These are phyloP conservation scores for Pseudozyma sp. DNA, from an alignment of 1,284 basidiomycete genomes.

Conservation along the genomic window DNA sequence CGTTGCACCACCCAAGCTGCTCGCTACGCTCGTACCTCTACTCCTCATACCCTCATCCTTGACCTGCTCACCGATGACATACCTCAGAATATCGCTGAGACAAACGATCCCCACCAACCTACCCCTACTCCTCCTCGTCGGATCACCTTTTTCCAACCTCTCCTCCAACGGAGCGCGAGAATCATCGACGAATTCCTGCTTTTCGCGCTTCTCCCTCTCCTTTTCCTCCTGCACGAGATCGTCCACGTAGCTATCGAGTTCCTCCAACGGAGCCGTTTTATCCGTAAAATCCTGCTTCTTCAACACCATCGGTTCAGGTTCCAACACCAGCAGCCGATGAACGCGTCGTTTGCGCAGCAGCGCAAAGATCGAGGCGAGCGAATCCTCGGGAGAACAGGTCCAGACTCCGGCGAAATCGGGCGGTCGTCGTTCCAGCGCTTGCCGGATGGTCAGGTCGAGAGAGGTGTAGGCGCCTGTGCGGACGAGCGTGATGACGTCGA, in stretches of 20 bases:
- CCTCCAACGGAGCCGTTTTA: conserved; percentile 31
- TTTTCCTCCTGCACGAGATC: conserved; percentile 29
- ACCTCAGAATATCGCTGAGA: conserved; percentile 60
- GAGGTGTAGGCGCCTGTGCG: conserved; percentile 94
- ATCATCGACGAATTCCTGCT: conserved; percentile 22
- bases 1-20: background rate
- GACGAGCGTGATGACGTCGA: conserved; percentile 88
- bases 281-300: conserved; percentile 1
- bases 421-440: conserved; percentile 86
- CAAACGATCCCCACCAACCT: conserved; percentile 65
- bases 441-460: conserved; percentile 92
- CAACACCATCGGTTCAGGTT: conserved; percentile 32
- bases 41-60: background rate
- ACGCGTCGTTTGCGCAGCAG: conserved; percentile 92
- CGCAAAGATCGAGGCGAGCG: conserved; percentile 89
- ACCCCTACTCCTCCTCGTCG: conserved; percentile 40
- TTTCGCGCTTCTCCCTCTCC: conserved; percentile 7
- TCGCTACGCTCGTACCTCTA: conserved; percentile 19
- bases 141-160: conserved; percentile 48
- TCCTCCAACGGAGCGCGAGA: conserved; percentile 19
- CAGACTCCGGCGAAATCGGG: conserved; percentile 97
- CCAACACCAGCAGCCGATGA: conserved; percentile 77
- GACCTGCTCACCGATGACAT: conserved; percentile 57
- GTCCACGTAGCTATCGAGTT: conserved; percentile 36
- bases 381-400: conserved; percentile 92